Evolutionary conservation across 345 rosid genomes (phyloP), one percentile per base, ranked within the genome.

Genomic region (Euclidium syriacum): DNA sequence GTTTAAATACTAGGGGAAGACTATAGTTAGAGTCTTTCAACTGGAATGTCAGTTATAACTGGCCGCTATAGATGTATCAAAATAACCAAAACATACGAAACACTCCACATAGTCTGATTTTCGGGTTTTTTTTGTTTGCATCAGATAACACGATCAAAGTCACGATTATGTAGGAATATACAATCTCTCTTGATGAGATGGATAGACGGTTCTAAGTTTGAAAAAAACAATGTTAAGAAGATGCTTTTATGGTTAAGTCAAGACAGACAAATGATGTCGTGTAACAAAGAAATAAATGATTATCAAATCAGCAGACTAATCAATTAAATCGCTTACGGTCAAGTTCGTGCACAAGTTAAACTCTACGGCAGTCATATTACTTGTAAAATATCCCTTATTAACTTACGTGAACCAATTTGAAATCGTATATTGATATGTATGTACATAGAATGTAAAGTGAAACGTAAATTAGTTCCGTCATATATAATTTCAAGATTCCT

Each of bases 251-350:
- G 52, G 50, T 38, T 35, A 49, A 23, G 34, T 43, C 22, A 35
- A 34, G 38, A 32, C 33, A 35, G n/a, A 9, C 25, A 15, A 47
- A 48, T 14, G 52, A 39, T 67, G 59, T 49, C 65, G 65, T 58
- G 58, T 38, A 27, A 11, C 20, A 29, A 36, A 48, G 19, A 49
- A 22, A 29, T 10, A 56, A 2, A n/a, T 20, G 49, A 19, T 44
- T 32, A n/a, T n/a, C 18, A 24, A 34, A 34, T 44, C 55, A 30
- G 25, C 49, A 17, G 38, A 65, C 35, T 58, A 26, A 48, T 35
- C 50, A 56, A 57, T 10, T 12, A 38, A 27, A 10, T 35, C 23
- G 50, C 18, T 47, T 36, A 57, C 42, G 64, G 65, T 67, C 72
- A 48, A 57, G 34, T 43, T 38, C 50, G 48, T 67, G 41, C 50